These are phyloP conservation scores for Theileria orientalis DNA, from an alignment of 169 alveolate species.

Conservation along the genomic window DNA sequence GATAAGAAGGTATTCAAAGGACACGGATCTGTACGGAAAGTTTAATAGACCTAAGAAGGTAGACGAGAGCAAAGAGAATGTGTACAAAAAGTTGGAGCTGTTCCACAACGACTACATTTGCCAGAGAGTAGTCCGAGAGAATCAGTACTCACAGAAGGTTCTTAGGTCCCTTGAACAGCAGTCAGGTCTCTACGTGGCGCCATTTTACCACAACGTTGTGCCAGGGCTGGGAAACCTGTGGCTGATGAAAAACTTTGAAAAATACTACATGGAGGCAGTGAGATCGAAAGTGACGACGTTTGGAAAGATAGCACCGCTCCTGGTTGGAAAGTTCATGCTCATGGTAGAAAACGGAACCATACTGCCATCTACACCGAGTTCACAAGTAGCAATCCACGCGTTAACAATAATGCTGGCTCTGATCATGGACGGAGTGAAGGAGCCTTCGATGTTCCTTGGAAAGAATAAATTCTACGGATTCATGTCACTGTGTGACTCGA, in stretches of 20 bases:
- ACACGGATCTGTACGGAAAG: slow-evolving; percentile 39
- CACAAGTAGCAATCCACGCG: slow-evolving; percentile 42
- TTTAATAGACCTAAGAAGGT: slow-evolving; percentile 49
- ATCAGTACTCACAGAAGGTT: slow-evolving; percentile 52
- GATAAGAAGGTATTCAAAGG: slow-evolving; percentile 46
- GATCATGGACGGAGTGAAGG: slow-evolving; percentile 61
- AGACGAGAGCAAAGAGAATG: slow-evolving; percentile 20
- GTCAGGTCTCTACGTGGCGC: slow-evolving; percentile 61
- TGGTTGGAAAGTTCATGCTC: slow-evolving; percentile 60
- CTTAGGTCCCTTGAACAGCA: slow-evolving; percentile 43
- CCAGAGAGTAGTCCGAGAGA: slow-evolving; percentile 52
- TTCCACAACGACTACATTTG: slow-evolving; percentile 60
- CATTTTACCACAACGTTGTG: slow-evolving; percentile 47
- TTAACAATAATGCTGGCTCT: slow-evolving; percentile 36
- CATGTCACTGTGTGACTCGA: slow-evolving; percentile 61
- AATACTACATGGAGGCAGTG: slow-evolving; percentile 28
- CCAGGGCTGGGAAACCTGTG: slow-evolving; percentile 65
- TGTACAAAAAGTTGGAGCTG: slow-evolving; percentile 34
- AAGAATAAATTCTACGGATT: slow-evolving; percentile 61
- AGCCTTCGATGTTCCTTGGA: slow-evolving; percentile 37
- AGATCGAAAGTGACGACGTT: slow-evolving; percentile 11
- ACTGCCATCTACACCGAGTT: slow-evolving; percentile 40
- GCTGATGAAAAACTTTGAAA: slow-evolving; percentile 50
- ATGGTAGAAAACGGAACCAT: slow-evolving; percentile 67
- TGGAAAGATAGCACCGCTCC: slow-evolving; percentile 31